Base-by-base conservation (phyloP, 768 basidiomycete species). In the Lactarius sp. region DNA sequence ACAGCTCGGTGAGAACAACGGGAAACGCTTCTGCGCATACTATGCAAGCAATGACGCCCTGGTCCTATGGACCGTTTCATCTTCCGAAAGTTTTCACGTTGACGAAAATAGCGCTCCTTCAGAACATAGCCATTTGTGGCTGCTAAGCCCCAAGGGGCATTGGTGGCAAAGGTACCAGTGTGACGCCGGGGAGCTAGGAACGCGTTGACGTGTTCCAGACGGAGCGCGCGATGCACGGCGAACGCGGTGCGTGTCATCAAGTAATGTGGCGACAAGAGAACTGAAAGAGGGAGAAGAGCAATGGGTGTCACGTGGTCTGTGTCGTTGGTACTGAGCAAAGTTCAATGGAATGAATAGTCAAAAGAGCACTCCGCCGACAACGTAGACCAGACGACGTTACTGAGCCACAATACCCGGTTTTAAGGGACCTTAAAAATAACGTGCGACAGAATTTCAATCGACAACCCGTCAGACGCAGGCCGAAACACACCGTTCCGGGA, bases 131-230 rank as follows among this genome's bases (percentile, higher is more conserved):
- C 8, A 10, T 8, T 22, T 16, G 59, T 46, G 52, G 37, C 27
- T 46, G 22, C 34, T 22, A 53, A 60, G 18, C 42, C 34, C 27
- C 27, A 27, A 37, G 37, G 34, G 34, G 42, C 12, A 31, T 52
- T 42, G 18, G 52, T 53, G 3, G 59, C 59, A 42, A 60, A 53
- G 52, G 59, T n/a, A 5, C 1, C 16, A 22, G 46, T 2, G 16
- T 46, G 16, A 53, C 59, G 52, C 59, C 52, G 44, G 20, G 13
- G 18, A 44, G 42, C 22, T 52, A 60, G 59, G 59, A 60, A 60
- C 59, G 20, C 14, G 52, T 16, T 53, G 52, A 53, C 59, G 53
- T 60, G 59, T 53, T 34, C 52, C 42, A 46, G 41, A 60, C 59
- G 59, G 59, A 60, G 59, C 59, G 59, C 59, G 59, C 59, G 22